Percentiles rank a stretch among this genome's conserved stretches.
Evolutionary conservation across 2,329 filamentous ascomycete genomes (phyloP).

Genomic region (Verticillium zaregamsianum): DNA sequence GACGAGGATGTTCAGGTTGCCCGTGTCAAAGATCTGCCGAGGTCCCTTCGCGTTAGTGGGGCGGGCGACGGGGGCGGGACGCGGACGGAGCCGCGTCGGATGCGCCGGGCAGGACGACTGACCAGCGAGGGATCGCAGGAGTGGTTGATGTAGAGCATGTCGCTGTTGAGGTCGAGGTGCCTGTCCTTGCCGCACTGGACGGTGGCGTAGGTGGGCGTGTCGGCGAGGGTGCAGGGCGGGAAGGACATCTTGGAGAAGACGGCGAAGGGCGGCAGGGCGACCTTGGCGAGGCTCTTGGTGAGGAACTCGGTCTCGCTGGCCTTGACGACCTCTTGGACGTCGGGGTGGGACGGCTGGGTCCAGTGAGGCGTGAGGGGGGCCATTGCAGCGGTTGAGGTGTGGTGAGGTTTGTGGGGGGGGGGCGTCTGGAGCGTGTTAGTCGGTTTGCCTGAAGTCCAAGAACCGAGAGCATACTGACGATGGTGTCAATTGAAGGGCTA

Average conservation of each 20-base stretch:
- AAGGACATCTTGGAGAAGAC: slow-evolving; percentile 64
- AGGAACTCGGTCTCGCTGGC: slow-evolving; percentile 50
- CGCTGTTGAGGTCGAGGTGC: slow-evolving; percentile 62
- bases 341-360: slow-evolving; percentile 56
- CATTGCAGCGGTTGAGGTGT: slow-evolving; percentile 30
- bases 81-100: background rate
- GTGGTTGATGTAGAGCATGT: slow-evolving; percentile 65
- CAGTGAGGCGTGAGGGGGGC: slow-evolving; percentile 55
- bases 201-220: slow-evolving; percentile 57
- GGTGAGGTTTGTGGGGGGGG: background rate
- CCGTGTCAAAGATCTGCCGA: slow-evolving; percentile 55
- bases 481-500: background rate
- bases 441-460: background rate
- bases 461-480: background rate
- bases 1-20: slow-evolving; percentile 52
- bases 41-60: background rate
- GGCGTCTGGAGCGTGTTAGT: background rate
- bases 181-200: slow-evolving; percentile 53
- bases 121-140: slow-evolving; percentile 63
- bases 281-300: slow-evolving; percentile 55
- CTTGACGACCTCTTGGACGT: slow-evolving; percentile 50
- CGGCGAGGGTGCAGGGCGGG: slow-evolving; percentile 55
- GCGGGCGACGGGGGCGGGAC: background rate
- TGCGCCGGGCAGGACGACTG: slow-evolving; percentile 24
- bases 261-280: slow-evolving; percentile 55